Percentiles rank a stretch among this genome's conserved stretches.
Conservation (phyloP, 1,284 basidiomycete species). For the Thecaphora thlaspeos region DNA sequence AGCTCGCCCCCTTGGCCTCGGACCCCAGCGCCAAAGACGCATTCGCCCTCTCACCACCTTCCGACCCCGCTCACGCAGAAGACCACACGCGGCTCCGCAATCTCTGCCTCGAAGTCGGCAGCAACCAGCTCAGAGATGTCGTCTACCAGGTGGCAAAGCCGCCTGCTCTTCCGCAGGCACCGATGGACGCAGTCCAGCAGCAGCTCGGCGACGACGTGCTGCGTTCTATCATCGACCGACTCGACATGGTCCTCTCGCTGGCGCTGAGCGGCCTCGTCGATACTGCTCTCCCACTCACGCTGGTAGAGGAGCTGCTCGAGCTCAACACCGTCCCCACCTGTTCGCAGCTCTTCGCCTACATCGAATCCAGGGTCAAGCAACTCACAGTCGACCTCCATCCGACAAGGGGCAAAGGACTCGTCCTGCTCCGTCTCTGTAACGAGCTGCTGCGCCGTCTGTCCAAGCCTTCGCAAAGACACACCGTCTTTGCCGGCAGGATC, state of each 20-base stretch:
- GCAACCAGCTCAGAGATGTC: conserved; percentile 30
- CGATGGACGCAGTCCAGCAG: background rate
- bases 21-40: conserved; percentile 2
- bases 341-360: conserved; percentile 41
- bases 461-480: conserved; percentile 72
- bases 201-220: conserved; percentile 2
- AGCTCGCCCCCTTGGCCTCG: conserved; percentile 9
- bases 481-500: conserved; percentile 82
- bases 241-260: conserved; percentile 37
- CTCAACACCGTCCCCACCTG: conserved; percentile 32
- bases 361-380: conserved; percentile 34
- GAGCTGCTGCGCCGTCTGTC: conserved; percentile 79
- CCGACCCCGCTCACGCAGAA: background rate
- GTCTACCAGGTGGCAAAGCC: conserved; percentile 2
- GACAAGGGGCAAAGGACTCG: conserved; percentile 79
- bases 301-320: conserved; percentile 47
- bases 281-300: conserved; percentile 25
- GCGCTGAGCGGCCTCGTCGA: conserved; percentile 33
- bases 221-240: conserved; percentile 15
- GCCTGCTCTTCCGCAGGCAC: too few species aligned
- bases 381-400: conserved; percentile 66
- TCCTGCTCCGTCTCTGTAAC: conserved; percentile 78
- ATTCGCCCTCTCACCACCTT: conserved; percentile 5
- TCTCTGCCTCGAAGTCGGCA: conserved; percentile 29
- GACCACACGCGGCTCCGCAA: conserved; percentile 20